A percentile compares a stretch with the other conserved stretches of the same genome.
These are phyloP conservation scores for Nitzschia sp. DNA, from an alignment of 108 stramenopile genomes.

Conservation along the genomic window DNA sequence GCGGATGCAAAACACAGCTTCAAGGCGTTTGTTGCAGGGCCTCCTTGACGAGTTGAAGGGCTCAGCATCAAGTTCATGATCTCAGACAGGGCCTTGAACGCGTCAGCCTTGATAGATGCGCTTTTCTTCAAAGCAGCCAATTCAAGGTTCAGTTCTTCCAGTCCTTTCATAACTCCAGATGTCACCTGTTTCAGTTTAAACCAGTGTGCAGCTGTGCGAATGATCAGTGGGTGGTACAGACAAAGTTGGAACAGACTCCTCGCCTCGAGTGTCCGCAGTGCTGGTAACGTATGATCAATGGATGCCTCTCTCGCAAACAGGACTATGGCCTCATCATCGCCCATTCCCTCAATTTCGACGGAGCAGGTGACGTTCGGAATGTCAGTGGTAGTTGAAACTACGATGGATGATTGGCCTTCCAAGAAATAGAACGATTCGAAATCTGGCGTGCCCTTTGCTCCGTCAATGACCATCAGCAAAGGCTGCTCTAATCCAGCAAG, in stretches of 20 bases:
- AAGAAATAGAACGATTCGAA: conserved; percentile 56
- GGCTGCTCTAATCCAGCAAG: conserved; percentile 12
- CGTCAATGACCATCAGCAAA: conserved; percentile 56
- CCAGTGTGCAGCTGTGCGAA: conserved; percentile 58
- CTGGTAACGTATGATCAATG: conserved; percentile 26
- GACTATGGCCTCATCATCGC: conserved; percentile 45
- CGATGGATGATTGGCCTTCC: conserved; percentile 36
- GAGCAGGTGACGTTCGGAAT: conserved; percentile 19
- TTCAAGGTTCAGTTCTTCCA: conserved; percentile 49
- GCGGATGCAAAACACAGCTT: conserved; percentile 36
- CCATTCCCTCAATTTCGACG: conserved; percentile 43
- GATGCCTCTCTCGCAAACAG: conserved; percentile 50
- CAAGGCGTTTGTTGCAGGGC: conserved; percentile 23
- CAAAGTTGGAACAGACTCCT: conserved; percentile 23
- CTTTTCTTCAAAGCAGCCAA: conserved; percentile 9
- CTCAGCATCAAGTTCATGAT: conserved; percentile 36
- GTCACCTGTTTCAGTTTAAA: conserved; percentile 55
- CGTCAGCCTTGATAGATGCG: background rate
- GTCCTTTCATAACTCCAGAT: conserved; percentile 41
- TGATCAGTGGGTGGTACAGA: conserved; percentile 35
- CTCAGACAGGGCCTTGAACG: conserved; percentile 24
- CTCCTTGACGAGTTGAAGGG: conserved; percentile 13
- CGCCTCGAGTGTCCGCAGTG: conserved; percentile 34
- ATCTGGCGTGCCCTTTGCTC: conserved; percentile 39
- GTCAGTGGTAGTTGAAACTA: conserved; percentile 28